Evolutionary conservation across 1,284 basidiomycete genomes (phyloP).

Genomic region (Austroboletus niveus): DNA sequence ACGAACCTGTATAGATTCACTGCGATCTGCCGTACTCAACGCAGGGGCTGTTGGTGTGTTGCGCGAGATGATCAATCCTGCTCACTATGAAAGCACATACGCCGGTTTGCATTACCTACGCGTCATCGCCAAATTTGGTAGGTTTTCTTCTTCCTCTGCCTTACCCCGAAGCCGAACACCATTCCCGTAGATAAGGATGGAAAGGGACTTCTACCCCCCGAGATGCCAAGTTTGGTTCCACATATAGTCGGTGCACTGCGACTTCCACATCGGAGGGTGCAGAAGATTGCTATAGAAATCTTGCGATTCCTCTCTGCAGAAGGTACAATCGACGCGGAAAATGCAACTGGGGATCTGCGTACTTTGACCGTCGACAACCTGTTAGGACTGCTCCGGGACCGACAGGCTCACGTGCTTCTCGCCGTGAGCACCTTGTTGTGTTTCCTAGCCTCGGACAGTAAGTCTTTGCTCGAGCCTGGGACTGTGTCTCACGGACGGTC

Average conservation of each 20-base stretch:
- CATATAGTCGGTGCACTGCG: slow-evolving; percentile 17
- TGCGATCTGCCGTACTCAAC: slow-evolving; percentile 16
- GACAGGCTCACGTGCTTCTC: slow-evolving; percentile 17
- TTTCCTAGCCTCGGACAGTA: slow-evolving; percentile 15
- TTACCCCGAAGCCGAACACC: neutral
- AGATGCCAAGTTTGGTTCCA: slow-evolving; percentile 8
- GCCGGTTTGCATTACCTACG: slow-evolving; percentile 27
- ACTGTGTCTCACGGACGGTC: neutral
- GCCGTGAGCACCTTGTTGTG: slow-evolving; percentile 14
- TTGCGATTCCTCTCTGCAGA: slow-evolving; percentile 14
- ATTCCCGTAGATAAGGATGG: slow-evolving; percentile 5
- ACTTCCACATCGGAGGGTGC: slow-evolving; percentile 17
- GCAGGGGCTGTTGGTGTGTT: slow-evolving; percentile 13
- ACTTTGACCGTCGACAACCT: slow-evolving; percentile 10
- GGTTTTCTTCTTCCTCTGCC: neutral
- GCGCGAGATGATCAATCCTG: slow-evolving; percentile 14
- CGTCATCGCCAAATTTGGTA: slow-evolving; percentile 20
- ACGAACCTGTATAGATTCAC: slow-evolving; percentile 7
- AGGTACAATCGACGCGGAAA: slow-evolving; percentile 6
- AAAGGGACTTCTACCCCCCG: neutral
- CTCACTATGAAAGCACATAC: slow-evolving; percentile 6
- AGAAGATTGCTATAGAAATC: slow-evolving; percentile 11
- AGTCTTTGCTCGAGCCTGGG: neutral
- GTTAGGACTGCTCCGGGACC: slow-evolving; percentile 17
- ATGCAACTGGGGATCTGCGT: slow-evolving; percentile 10